Conservation (phyloP, 2,329 filamentous ascomycete species). For the Plectosphaerella cucumerina region DNA sequence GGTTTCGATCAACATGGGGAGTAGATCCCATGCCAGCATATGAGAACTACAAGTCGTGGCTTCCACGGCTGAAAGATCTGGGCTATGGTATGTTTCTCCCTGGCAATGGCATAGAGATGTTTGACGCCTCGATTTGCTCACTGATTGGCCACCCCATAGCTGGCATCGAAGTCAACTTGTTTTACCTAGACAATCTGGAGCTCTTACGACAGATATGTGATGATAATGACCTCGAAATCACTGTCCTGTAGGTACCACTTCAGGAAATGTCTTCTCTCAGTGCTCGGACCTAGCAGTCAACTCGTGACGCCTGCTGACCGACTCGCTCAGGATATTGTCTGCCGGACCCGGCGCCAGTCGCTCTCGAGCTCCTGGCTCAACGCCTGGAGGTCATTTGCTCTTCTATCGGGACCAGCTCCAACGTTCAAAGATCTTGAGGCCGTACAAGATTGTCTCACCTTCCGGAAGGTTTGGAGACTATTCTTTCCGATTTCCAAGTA, state of each 20-base stretch:
- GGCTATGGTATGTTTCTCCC: slow-evolving; percentile 8
- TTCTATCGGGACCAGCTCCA: slow-evolving; percentile 9
- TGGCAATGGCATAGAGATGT: too few relatives aligned
- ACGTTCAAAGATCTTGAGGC: slow-evolving; percentile 6
- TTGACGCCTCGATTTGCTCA: too few relatives aligned
- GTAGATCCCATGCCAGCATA: slow-evolving; percentile 6
- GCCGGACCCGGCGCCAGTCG: slow-evolving; percentile 6
- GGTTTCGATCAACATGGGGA: slow-evolving; percentile 11
- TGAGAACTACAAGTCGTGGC: slow-evolving; percentile 7
- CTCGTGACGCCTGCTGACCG: too few relatives aligned
- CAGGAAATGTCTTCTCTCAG: too few relatives aligned
- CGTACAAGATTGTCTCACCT: slow-evolving; percentile 11
- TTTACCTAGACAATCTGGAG: neutral
- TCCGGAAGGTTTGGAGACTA: slow-evolving; percentile 9
- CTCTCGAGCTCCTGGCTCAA: slow-evolving; percentile 5
- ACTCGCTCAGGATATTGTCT: slow-evolving; percentile 2
- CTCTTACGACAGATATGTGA: slow-evolving; percentile 1
- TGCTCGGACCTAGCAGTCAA: too few relatives aligned
- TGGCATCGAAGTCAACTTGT: slow-evolving; percentile 6
- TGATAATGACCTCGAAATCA: slow-evolving; percentile 1
- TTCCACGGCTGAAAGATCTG: slow-evolving; percentile 8
- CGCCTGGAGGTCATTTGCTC: slow-evolving; percentile 7
- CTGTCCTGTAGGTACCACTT: too few relatives aligned
- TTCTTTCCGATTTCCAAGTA: neutral
- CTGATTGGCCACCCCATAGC: neutral